Evolutionary conservation across 2,329 filamentous ascomycete genomes (phyloP), one percentile per base, ranked within the genome.

Genomic region (Ceratocystis harringtonii): DNA sequence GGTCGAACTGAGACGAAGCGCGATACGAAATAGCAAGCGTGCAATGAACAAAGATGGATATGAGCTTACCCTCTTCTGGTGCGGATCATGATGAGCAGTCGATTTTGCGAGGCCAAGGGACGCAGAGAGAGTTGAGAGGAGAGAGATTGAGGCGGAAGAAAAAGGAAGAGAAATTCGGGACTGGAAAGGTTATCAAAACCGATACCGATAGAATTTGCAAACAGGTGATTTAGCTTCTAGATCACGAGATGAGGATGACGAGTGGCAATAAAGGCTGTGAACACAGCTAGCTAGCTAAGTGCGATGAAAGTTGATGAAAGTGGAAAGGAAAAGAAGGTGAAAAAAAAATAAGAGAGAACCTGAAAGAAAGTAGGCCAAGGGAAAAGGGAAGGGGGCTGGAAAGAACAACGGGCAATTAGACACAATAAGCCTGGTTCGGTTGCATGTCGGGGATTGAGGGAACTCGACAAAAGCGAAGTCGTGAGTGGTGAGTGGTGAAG

Each of bases 31-130:
- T 10, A 48, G 17, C 44, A 19, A 48, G 44, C 19, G 44, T 19
- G 44, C 8, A 19, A 50, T 50, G 45, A n/a, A 50, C 17, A 25
- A 22, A n/a, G 36, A 8, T 19, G 15, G 8, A 19, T 17, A 6
- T n/a, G 12, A 4, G 25, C 63, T 45, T 65, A 65, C 66, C 66
- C 63, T 67, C 61, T 65, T 65, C 63, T 65, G 17, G 63, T 52
- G 41, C 66, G 66, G 25, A 67, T 43, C 66, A 67, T 60, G 58
- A 63, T 65, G 30, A 22, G 22, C 32, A 19, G 17, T 43, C 19
- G 12, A 12, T 19, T n/a, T 19, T 12, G 32, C 8, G 15, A 19
- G 32, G 58, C n/a, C 19, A 22, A 36, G 58, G 22, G 30, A 19
- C 28, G 30, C 58, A 44, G 12, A 61, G 22, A 19, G 12, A 19